Base-by-base conservation (phyloP, 495 filamentous ascomycete genomes). In the Peziza echinospora region DNA sequence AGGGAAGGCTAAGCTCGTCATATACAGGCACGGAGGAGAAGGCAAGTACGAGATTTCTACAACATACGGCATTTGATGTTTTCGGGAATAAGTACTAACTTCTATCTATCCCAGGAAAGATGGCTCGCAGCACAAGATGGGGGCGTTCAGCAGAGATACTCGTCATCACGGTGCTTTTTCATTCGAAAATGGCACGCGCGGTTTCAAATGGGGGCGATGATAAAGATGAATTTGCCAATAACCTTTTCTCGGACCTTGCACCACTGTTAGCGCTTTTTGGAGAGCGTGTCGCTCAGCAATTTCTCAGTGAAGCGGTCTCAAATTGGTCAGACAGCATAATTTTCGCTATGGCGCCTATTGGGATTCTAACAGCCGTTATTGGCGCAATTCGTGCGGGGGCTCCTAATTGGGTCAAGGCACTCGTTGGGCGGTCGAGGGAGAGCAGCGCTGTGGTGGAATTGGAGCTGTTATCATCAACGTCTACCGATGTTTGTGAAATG, bases 281-380 rank as follows among this genome's bases (percentile, higher is more conserved):
- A 5, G 56, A 60, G 45, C 53, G 58, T 10, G 52, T 59, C 17
- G 16, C 44, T 21, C 48, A 58, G 30, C 55, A 56, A 37, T 60
- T 55, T 28, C 16, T 56, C 26, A 49, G 48, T 41, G 45, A 49
- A 43, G 51, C 48, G 0, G 23, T 48, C 6, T n/a, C n/a, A n/a
- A 44, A 49, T 4, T 59, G 49, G 54, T 47, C 49, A 4, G 58
- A 61, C 26, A 47, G 47, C 8, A 50, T 60, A 22, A 41, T 59
- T 28, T 50, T 61, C 22, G 54, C 51, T 0, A 50, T 55, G 39
- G 65, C 63, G 0, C 71, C 72, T 3, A 57, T 74, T 5, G 72
- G 72, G 5, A 67, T 75, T 19, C 54, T 75, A 26, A 75, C 72
- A 0, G 65, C 65, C 1, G 63, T 74, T 0, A 68, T 74, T 5